Evolutionary conservation across 768 basidiomycete genomes (phyloP).

Genomic region (Pisolithus orientalis): DNA sequence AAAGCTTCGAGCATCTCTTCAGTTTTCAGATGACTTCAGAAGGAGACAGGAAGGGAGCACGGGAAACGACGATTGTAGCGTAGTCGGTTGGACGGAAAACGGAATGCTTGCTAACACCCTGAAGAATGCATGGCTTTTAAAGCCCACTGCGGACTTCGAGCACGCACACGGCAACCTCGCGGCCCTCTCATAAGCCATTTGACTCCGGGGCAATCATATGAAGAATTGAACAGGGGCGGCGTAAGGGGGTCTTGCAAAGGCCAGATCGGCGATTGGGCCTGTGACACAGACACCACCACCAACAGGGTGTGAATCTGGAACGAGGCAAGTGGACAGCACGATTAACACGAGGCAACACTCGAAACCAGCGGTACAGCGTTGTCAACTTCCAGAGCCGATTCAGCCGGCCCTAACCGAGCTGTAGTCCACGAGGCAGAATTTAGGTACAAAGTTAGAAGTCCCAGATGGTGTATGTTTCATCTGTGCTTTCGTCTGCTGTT

Average conservation of each 20-base stretch:
- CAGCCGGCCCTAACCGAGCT: not conserved
- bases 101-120: not conserved
- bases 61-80: not conserved
- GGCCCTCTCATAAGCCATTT: not conserved
- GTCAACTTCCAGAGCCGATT: not conserved
- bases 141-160: not conserved
- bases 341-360: not conserved
- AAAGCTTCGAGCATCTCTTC: slow-evolving; percentile 60
- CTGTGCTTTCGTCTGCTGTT: too few relatives aligned
- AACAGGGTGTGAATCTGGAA: too few relatives aligned
- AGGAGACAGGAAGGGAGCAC: not conserved
- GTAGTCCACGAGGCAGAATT: not conserved
- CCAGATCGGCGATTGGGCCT: not conserved
- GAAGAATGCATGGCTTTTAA: not conserved
- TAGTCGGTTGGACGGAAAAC: not conserved
- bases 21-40: not conserved
- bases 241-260: not conserved
- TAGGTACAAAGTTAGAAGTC: too few relatives aligned
- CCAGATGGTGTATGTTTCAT: too few relatives aligned
- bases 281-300: not conserved
- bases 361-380: not conserved
- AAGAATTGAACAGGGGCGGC: not conserved
- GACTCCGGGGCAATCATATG: not conserved
- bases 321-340: not conserved
- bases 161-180: not conserved